Evolutionary conservation across 2,329 filamentous ascomycete species (phyloP).

Genomic region (Ophiostoma triangulosporum): DNA sequence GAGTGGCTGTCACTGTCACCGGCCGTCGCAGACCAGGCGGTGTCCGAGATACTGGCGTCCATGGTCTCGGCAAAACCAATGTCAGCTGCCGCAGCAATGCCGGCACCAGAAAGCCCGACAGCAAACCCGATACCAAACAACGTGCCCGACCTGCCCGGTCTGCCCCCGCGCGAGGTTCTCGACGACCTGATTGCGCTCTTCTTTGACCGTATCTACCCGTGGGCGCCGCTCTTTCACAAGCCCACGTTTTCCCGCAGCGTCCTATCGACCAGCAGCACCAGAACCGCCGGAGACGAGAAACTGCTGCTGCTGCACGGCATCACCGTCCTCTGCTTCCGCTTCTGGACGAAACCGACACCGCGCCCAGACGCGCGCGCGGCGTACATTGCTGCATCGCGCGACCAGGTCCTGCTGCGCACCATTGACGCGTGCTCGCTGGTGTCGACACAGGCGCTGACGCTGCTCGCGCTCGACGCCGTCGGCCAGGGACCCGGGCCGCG

Average conservation of each 20-base stretch:
- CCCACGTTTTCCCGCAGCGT: slow-evolving; percentile 2
- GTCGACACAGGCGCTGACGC: slow-evolving; percentile 7
- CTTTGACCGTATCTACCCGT: slow-evolving; percentile 9
- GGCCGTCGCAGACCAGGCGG: background rate
- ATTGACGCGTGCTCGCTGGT: slow-evolving; percentile 8
- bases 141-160: background rate
- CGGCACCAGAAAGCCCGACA: background rate
- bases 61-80: background rate
- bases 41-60: background rate
- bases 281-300: background rate
- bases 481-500: slow-evolving; percentile 10
- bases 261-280: background rate
- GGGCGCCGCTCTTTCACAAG: slow-evolving; percentile 10
- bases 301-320: slow-evolving; percentile 10
- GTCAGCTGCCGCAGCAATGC: too few relatives aligned
- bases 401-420: slow-evolving; percentile 7
- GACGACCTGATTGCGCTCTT: slow-evolving; percentile 8
- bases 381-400: slow-evolving; percentile 4
- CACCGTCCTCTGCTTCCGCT: slow-evolving; percentile 8
- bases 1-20: background rate
- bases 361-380: background rate
- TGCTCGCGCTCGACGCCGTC: slow-evolving; percentile 9
- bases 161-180: slow-evolving; percentile 6
- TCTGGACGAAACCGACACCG: slow-evolving; percentile 4
- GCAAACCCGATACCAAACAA: background rate